A percentile compares a stretch with the other conserved stretches of the same genome.
phyloP scores from a whole-genome alignment of 2,329 filamentous ascomycete genomes.

The Tolypocladium nubicola region DNA sequence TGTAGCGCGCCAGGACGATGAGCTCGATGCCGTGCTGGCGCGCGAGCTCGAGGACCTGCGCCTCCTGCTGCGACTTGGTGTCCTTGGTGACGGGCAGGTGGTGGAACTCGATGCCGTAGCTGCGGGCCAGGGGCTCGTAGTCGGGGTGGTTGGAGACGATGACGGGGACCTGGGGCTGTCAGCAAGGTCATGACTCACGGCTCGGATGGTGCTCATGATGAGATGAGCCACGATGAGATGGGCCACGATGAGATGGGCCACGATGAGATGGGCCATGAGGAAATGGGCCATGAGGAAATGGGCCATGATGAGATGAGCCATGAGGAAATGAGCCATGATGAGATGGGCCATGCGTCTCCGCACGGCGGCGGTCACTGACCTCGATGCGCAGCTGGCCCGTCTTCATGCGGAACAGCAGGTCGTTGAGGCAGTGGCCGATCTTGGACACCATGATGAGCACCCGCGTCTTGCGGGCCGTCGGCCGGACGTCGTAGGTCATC shows the following conservation, averaged over 20 bases:
- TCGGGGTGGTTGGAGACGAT: slow-evolving; percentile 79
- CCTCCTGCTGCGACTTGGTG: slow-evolving; percentile 66
- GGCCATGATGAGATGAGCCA: background rate
- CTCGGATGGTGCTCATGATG: background rate
- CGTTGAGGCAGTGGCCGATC: slow-evolving; percentile 78
- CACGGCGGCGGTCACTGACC: slow-evolving; percentile 4
- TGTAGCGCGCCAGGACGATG: slow-evolving; percentile 73
- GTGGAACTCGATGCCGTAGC: slow-evolving; percentile 69
- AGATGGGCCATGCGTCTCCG: background rate
- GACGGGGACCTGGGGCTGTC: slow-evolving; percentile 42
- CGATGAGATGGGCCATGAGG: background rate
- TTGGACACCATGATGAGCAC: slow-evolving; percentile 86
- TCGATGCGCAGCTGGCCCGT: slow-evolving; percentile 66
- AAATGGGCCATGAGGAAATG: background rate
- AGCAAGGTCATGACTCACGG: background rate
- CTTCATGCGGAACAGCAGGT: slow-evolving; percentile 70
- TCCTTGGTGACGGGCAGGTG: slow-evolving; percentile 72
- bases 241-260: background rate
- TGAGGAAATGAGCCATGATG: no score
- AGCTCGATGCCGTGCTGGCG: slow-evolving; percentile 61
- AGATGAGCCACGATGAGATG: background rate
- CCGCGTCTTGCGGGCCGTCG: slow-evolving; percentile 57
- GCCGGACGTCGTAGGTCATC: slow-evolving; percentile 63
- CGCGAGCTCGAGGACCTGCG: slow-evolving; percentile 59
- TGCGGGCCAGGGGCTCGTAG: slow-evolving; percentile 55